These are phyloP conservation scores for Metarhizium guizhouense DNA, from an alignment of 2,329 filamentous ascomycete genomes.

Conservation along the genomic window DNA sequence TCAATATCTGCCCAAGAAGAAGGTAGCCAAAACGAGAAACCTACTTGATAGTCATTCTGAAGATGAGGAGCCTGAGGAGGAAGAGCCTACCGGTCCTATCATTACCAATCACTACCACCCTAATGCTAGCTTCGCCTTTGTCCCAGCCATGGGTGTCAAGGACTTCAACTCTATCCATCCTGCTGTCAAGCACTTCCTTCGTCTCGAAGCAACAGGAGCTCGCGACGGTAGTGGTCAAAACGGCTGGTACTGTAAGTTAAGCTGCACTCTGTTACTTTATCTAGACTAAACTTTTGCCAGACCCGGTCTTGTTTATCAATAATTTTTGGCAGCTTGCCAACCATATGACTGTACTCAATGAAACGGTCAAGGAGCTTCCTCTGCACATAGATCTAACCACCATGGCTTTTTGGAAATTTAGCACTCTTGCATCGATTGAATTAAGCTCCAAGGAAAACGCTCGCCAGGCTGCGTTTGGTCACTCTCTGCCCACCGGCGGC, in stretches of 20 bases:
- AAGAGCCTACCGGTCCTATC: constrained; percentile 53
- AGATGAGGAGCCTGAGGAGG: constrained; percentile 39
- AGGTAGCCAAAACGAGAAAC: constrained; percentile 77
- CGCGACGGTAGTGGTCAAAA: constrained; percentile 79
- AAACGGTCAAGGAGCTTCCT: constrained; percentile 74
- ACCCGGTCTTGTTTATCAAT: constrained; percentile 83
- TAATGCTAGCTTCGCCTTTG: constrained; percentile 82
- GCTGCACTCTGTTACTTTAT: neutral
- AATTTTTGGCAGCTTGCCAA: constrained; percentile 93
- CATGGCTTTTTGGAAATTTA: constrained; percentile 83
- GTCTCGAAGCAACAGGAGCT: constrained; percentile 69
- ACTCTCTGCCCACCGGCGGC: constrained; percentile 63
- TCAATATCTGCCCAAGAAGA: constrained; percentile 87
- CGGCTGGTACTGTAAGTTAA: constrained; percentile 67
- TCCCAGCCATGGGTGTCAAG: constrained; percentile 69
- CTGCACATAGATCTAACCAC: constrained; percentile 79
- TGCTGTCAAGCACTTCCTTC: constrained; percentile 67
- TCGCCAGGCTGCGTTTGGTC: constrained; percentile 66
- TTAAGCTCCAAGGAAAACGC: constrained; percentile 78
- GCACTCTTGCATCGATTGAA: constrained; percentile 74
- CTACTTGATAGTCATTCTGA: constrained; percentile 52
- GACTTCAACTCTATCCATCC: constrained; percentile 60
- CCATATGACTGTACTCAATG: constrained; percentile 88
- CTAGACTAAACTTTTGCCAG: constrained; percentile 19
- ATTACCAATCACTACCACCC: constrained; percentile 88